Evolutionary conservation across 2,329 filamentous ascomycete genomes (phyloP), one percentile per base, ranked within the genome.

Genomic region (Curvularia spicifera): DNA sequence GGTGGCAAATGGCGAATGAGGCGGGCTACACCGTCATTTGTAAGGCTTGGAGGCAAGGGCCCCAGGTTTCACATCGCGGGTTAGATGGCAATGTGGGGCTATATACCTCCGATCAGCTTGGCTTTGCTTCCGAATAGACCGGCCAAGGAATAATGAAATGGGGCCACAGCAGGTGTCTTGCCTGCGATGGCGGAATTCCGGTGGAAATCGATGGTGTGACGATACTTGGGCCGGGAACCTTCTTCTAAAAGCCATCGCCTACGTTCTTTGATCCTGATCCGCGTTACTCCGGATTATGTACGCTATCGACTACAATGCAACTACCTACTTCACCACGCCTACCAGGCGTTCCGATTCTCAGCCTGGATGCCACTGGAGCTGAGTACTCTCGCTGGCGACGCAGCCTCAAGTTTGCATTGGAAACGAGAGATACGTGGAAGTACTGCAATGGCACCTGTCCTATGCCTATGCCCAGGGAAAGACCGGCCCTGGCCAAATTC

Each of bases 381-480:
- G 69, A 73, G 39, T 76, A 72, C 44, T 62, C 71, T 9, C 61
- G 72, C 63, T 76, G 74, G 74, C 62, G 71, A 52, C 66, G 73
- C 9, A 64, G 65, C 33, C 59, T 76, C n/a, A 69, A 68, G 51
- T 70, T 65, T 35, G 72, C 70, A 9, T 67, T 74, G 56, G 67
- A 64, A 51, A 64, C 64, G 31, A 75, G 74, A 58, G 70, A 66
- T 51, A 69, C 60, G 3, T 76, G 74, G 74, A 70, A 65, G 46
- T 70, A 72, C 45, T 76, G 74, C 50, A 69, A 72, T 63, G 74
- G 74, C 35, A 51, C 60, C 26, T 55, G 40, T 37, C 66, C 67
- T 5, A 75, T 75, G 74, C 74, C 74, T 1, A 76, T 76, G 74
- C 74, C 74, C 3, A 67, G 67, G 26, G 61, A 65, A 15, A 66